A percentile compares a stretch with the other conserved stretches of the same genome.
Conservation (phyloP, 1,284 basidiomycete genomes). For the Boletus mariae region DNA sequence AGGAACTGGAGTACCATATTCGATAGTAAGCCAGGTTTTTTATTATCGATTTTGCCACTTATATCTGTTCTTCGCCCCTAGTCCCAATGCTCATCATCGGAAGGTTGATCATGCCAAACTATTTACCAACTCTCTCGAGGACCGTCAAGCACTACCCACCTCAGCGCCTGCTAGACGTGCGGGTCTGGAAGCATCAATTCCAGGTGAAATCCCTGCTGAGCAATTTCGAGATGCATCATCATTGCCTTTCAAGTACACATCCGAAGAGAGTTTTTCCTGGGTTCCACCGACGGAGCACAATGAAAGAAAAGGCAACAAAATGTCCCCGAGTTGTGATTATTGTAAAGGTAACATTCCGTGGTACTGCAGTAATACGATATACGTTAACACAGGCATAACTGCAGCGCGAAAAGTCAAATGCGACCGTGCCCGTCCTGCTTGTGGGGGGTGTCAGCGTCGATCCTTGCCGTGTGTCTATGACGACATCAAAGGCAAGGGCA, state of each 20-base stretch:
- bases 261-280: no score
- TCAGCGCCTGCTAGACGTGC: neutral
- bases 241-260: no score
- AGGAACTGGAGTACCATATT: neutral
- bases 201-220: no score
- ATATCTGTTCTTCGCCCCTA: neutral
- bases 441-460: neutral
- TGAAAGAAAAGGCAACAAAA: no score
- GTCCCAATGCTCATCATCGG: neutral
- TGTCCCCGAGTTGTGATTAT: neutral
- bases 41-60: neutral
- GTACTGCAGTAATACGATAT: no score
- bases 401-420: neutral
- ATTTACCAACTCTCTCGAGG: neutral
- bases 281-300: no score
- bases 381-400: neutral
- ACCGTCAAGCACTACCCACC: neutral
- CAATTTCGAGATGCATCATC: no score
- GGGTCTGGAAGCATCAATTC: neutral
- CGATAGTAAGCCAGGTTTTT: neutral
- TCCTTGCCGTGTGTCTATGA: neutral
- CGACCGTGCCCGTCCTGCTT: neutral
- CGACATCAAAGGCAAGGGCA: neutral
- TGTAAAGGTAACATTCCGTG: neutral
- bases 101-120: neutral